These are phyloP conservation scores for Pythium brachiatum DNA, from an alignment of 352 stramenopile species.

Conservation along the genomic window DNA sequence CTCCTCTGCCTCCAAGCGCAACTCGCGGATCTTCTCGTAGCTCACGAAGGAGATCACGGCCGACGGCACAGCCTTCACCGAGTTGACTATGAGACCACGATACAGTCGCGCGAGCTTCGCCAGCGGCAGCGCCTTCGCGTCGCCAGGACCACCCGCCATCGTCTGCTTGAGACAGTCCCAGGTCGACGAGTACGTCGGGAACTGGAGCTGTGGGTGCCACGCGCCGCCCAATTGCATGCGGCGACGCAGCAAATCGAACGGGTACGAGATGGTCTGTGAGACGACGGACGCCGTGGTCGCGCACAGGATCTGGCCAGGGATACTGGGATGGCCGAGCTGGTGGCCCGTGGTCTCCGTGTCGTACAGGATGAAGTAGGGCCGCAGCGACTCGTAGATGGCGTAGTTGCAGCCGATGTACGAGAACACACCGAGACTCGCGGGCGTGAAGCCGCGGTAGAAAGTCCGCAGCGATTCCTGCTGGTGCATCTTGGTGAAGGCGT, in stretches of 20 bases:
- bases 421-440: conserved; percentile 71
- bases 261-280: conserved; percentile 75
- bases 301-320: conserved; percentile 78
- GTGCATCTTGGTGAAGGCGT: conserved; percentile 54
- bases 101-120: conserved; percentile 44
- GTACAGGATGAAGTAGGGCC: conserved; percentile 77
- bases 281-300: conserved; percentile 62
- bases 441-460: conserved; percentile 77
- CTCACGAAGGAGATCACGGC: conserved; percentile 75
- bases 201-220: conserved; percentile 60
- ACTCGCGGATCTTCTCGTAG: conserved; percentile 73
- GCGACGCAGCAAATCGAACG: conserved; percentile 77
- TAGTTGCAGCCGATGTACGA: conserved; percentile 85
- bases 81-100: conserved; percentile 71
- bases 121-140: conserved; percentile 13
- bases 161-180: conserved; percentile 69
- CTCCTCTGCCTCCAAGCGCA: conserved; percentile 34
- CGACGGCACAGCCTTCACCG: conserved; percentile 63
- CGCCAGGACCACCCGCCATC: conserved; percentile 12
- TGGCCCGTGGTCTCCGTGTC: conserved; percentile 47
- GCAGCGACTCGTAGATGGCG: conserved; percentile 81
- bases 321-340: conserved; percentile 59
- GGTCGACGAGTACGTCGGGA: conserved; percentile 66
- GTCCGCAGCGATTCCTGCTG: conserved; percentile 41
- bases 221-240: conserved; percentile 73